Conservation (phyloP, 257 asterid genomes). For the Nicotiana tomentosiformis region DNA sequence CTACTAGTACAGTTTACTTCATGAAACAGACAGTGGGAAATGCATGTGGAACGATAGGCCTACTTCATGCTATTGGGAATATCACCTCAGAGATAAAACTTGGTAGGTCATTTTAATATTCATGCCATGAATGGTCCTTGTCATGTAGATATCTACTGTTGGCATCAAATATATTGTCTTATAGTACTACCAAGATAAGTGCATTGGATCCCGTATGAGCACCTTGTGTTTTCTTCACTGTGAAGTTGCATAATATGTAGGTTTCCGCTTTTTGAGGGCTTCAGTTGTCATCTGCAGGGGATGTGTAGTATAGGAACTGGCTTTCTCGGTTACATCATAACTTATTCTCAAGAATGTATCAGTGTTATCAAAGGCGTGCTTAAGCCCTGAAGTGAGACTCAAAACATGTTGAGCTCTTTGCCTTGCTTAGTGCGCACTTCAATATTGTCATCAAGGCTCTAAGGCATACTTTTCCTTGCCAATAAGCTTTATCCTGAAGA, state of each 20-base stretch:
- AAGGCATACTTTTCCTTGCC: no score
- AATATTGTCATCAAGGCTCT: no score
- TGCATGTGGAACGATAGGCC: conserved; percentile 98
- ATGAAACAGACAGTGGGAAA: conserved; percentile 98
- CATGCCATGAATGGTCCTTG: not conserved
- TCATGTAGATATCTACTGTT: not conserved
- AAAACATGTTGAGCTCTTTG: no score
- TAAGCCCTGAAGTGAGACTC: no score
- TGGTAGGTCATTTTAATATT: conserved; percentile 33
- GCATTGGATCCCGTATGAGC: not conserved
- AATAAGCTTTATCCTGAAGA: no score
- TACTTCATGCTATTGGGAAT: conserved; percentile 93
- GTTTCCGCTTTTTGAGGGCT: not conserved
- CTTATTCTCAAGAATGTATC: not conserved
- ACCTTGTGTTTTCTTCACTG: not conserved
- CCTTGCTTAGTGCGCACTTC: no score
- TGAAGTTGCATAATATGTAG: not conserved
- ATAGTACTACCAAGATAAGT: not conserved
- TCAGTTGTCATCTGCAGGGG: not conserved
- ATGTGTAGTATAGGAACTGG: not conserved
- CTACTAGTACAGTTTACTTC: conserved; percentile 59
- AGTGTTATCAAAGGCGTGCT: no score
- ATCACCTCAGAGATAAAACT: conserved; percentile 84
- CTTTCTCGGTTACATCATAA: not conserved
- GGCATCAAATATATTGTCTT: not conserved